Evolutionary conservation across 2,329 filamentous ascomycete genomes (phyloP).

Genomic region (Trichoderma brevicompactum): DNA sequence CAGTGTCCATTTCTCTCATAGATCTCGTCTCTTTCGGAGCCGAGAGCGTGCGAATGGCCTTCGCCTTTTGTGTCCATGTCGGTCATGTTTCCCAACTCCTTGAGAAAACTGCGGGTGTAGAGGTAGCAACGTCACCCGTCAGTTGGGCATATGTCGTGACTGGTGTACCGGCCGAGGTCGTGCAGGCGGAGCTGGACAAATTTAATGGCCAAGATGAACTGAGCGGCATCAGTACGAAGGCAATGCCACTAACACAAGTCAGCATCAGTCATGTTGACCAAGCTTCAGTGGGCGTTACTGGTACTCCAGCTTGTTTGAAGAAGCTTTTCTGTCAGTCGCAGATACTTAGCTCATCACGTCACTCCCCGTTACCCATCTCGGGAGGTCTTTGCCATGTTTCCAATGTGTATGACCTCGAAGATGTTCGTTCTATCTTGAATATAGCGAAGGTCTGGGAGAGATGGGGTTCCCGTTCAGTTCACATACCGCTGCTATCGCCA

Average conservation of each 20-base stretch:
- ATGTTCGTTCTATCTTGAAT: background rate
- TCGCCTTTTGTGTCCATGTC: conserved; percentile 52
- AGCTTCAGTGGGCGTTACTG: conserved; percentile 45
- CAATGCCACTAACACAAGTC: conserved; percentile 34
- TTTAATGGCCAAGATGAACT: conserved; percentile 30
- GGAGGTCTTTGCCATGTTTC: conserved; percentile 46
- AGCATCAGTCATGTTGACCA: conserved; percentile 46
- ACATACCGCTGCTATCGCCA: background rate
- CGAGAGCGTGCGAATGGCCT: conserved; percentile 49
- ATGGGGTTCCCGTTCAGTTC: background rate
- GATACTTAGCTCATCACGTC: conserved; percentile 21
- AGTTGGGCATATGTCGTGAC: conserved; percentile 50
- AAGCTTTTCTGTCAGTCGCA: conserved; percentile 37
- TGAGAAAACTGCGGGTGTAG: conserved; percentile 38
- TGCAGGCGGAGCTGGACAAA: conserved; percentile 46
- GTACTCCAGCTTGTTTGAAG: conserved; percentile 39
- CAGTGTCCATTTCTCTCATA: conserved; percentile 44
- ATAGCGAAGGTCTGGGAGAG: background rate
- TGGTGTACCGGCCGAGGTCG: conserved; percentile 38
- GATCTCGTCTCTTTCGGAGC: conserved; percentile 49
- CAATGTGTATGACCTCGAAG: conserved; percentile 43
- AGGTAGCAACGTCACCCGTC: conserved; percentile 34
- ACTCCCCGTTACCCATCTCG: conserved; percentile 44
- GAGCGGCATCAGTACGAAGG: background rate
- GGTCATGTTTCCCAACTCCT: conserved; percentile 49